These are phyloP conservation scores for Schizonepeta tenuifolia DNA, from an alignment of 257 asterid genomes.

Conservation along the genomic window DNA sequence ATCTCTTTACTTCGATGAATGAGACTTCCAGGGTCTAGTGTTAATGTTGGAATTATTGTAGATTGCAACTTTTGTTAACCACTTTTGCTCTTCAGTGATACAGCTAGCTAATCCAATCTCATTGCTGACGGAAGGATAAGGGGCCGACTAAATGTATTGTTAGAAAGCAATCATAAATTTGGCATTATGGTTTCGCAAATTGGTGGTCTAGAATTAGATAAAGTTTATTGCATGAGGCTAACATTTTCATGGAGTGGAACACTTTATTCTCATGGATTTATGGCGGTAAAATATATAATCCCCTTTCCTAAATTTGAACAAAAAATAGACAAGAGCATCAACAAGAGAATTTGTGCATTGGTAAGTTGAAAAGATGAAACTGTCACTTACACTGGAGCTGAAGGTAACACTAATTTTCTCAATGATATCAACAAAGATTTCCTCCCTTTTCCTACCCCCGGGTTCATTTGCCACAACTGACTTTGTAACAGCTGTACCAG, in stretches of 20 bases:
- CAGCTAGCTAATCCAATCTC: conserved; percentile 3
- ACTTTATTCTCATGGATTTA: not conserved
- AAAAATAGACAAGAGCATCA: conserved; percentile 22
- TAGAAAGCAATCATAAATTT: not conserved
- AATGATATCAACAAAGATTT: conserved; percentile 94
- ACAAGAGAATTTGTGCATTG: conserved; percentile 16
- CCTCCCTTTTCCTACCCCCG: conserved; percentile 97
- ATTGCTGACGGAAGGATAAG: not conserved
- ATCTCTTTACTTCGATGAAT: conserved; percentile 13
- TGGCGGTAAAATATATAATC: not conserved
- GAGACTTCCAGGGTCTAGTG: conserved; percentile 3
- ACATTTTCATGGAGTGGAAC: not conserved
- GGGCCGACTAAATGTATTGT: not conserved
- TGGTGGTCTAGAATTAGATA: too few species aligned
- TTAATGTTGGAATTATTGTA: conserved; percentile 2
- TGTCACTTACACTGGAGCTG: conserved; percentile 94
- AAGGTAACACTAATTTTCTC: conserved; percentile 97
- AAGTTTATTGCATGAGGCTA: not conserved
- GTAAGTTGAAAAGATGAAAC: conserved; percentile 28
- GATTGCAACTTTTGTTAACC: not conserved
- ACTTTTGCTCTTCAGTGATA: conserved; percentile 1
- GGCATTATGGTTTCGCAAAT: not conserved
- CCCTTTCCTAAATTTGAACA: not conserved
- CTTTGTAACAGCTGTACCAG: conserved; percentile 96
- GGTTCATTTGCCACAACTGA: conserved; percentile 98